phyloP scores from a whole-genome alignment of 2,329 filamentous ascomycete species.

The Fusarium sp. region DNA sequence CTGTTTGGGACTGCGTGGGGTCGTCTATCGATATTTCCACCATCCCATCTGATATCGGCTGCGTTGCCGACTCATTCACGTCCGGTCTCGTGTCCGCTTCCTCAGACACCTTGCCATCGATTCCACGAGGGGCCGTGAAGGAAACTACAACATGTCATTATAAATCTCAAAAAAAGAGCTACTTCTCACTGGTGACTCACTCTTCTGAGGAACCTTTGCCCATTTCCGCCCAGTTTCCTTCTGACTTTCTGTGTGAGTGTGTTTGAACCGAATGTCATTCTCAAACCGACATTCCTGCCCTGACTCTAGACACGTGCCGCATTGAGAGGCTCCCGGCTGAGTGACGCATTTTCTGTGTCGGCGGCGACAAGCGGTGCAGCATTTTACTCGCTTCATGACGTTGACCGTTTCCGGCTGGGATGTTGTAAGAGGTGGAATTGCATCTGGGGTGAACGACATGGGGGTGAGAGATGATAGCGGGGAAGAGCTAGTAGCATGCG shows the following conservation, averaged over 20 bases:
- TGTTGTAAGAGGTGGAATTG: background rate
- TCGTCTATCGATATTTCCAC: background rate
- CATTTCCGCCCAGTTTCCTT: background rate
- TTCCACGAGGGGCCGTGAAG: background rate
- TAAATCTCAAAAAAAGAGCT: fast-evolving
- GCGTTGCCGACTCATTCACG: background rate
- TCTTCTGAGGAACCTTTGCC: background rate
- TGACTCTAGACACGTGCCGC: background rate
- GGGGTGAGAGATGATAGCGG: background rate
- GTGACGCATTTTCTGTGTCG: constrained; percentile 6
- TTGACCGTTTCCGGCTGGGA: fast-evolving
- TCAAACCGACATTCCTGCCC: background rate
- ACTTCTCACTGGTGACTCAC: background rate
- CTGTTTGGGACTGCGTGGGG: fast-evolving
- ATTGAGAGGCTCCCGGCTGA: background rate
- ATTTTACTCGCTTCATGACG: background rate
- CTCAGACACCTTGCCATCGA: background rate
- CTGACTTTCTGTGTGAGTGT: background rate
- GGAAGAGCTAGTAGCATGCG: background rate
- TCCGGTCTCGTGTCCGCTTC: background rate
- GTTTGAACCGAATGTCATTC: constrained; percentile 11
- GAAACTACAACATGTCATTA: background rate
- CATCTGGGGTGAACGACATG: background rate
- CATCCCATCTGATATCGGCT: background rate
- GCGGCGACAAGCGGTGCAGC: background rate